A percentile compares a stretch with the other conserved stretches of the same genome.
Conservation (phyloP, 2,329 filamentous ascomycete species). For the Talaromyces sp. region DNA sequence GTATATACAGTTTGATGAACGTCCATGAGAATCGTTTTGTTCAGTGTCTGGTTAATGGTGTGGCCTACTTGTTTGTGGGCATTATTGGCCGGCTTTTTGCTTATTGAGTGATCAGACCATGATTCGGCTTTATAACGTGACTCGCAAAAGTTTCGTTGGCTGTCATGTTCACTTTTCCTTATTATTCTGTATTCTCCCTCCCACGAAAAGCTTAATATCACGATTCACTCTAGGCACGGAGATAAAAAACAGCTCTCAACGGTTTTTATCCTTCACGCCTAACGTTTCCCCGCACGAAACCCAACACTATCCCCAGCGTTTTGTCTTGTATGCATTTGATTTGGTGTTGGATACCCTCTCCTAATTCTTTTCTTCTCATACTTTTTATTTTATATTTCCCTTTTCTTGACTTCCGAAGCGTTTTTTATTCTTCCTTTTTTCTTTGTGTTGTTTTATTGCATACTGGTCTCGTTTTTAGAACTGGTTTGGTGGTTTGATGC, state of each 20-base stretch:
- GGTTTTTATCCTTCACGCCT: neutral
- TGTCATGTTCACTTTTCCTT: neutral
- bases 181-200: neutral
- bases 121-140: neutral
- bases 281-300: neutral
- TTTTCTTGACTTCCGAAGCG: neutral
- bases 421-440: neutral
- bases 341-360: conserved; percentile 15
- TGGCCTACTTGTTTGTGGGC: neutral
- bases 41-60: neutral
- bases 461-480: neutral
- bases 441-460: neutral
- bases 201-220: neutral
- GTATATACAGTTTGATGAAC: neutral
- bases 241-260: neutral
- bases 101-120: neutral
- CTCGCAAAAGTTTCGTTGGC: neutral
- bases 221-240: neutral
- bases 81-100: neutral
- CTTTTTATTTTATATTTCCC: conserved; percentile 11
- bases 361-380: conserved; percentile 24
- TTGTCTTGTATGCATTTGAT: conserved; percentile 10
- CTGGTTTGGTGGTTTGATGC: neutral
- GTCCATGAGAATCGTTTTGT: neutral
- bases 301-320: conserved; percentile 10